Evolutionary conservation across 2,329 filamentous ascomycete species (phyloP).

Genomic region (Bipolaris sorokiniana): DNA sequence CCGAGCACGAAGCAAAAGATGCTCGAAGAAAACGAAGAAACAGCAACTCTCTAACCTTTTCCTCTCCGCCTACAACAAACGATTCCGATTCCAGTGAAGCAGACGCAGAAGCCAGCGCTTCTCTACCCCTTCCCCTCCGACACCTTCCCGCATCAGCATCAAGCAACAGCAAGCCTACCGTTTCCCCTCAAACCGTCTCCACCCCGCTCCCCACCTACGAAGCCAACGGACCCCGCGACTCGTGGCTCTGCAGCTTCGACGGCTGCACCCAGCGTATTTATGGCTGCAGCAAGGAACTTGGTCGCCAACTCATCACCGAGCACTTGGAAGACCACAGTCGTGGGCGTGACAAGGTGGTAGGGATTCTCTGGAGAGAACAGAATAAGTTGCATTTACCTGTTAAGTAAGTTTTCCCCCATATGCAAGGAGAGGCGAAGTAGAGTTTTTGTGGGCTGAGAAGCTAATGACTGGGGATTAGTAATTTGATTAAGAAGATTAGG

Average conservation of each 20-base stretch:
- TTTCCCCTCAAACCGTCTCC: slow-evolving; percentile 34
- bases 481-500: slow-evolving; percentile 56
- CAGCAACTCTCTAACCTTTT: slow-evolving; percentile 27
- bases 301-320: slow-evolving; percentile 62
- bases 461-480: slow-evolving; percentile 27
- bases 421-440: neutral
- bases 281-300: slow-evolving; percentile 62
- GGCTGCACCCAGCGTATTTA: slow-evolving; percentile 70
- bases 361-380: slow-evolving; percentile 62
- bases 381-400: slow-evolving; percentile 49
- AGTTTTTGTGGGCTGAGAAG: neutral
- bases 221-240: slow-evolving; percentile 63
- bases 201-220: slow-evolving; percentile 44
- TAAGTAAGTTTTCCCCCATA: slow-evolving; percentile 32
- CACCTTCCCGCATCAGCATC: slow-evolving; percentile 19
- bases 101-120: slow-evolving; percentile 17
- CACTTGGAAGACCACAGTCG: slow-evolving; percentile 68
- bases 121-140: slow-evolving; percentile 36
- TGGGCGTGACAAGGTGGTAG: slow-evolving; percentile 58
- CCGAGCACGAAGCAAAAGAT: slow-evolving; percentile 22
- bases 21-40: slow-evolving; percentile 37
- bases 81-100: slow-evolving; percentile 25
- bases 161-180: slow-evolving; percentile 15
- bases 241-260: slow-evolving; percentile 70
- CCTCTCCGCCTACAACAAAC: slow-evolving; percentile 28